A percentile compares a stretch with the other conserved stretches of the same genome.
Conservation (phyloP, 192 early-diverging fungal genomes). For the Linnemannia hyalina region DNA sequence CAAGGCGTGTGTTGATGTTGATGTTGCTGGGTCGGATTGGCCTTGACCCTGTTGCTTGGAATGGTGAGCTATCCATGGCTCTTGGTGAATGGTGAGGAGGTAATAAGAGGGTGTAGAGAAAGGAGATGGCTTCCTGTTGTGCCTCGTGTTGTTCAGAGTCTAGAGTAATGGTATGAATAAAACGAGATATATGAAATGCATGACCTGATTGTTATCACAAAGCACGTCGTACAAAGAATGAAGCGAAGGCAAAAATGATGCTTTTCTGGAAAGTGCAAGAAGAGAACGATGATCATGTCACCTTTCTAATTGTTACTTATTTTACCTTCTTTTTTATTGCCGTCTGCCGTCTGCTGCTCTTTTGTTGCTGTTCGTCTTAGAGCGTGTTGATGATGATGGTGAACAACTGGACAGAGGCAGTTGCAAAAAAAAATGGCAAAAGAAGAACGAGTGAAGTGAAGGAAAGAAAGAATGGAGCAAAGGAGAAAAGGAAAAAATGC, state of each 20-base stretch:
- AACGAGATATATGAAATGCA: neutral
- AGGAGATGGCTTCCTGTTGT: neutral
- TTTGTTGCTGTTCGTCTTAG: neutral
- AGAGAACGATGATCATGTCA: constrained; percentile 5
- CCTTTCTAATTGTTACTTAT: no score
- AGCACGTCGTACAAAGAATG: neutral
- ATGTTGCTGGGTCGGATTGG: constrained; percentile 4
- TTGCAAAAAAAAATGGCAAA: neutral
- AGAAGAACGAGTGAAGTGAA: neutral
- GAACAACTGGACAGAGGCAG: neutral
- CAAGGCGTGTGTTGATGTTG: neutral
- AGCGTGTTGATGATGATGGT: neutral
- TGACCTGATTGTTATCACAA: neutral
- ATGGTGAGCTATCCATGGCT: neutral
- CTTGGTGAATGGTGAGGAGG: neutral
- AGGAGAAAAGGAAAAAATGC: neutral
- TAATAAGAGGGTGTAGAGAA: neutral
- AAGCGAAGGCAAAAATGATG: neutral
- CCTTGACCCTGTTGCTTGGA: neutral
- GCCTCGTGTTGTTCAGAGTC: neutral
- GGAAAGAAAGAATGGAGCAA: neutral
- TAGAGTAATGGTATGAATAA: neutral
- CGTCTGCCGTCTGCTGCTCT: neutral
- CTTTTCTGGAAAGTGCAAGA: neutral
- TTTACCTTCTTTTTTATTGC: neutral